Evolutionary conservation across 768 basidiomycete species (phyloP), one percentile per base, ranked within the genome.

Genomic region (Pholiota microspora): DNA sequence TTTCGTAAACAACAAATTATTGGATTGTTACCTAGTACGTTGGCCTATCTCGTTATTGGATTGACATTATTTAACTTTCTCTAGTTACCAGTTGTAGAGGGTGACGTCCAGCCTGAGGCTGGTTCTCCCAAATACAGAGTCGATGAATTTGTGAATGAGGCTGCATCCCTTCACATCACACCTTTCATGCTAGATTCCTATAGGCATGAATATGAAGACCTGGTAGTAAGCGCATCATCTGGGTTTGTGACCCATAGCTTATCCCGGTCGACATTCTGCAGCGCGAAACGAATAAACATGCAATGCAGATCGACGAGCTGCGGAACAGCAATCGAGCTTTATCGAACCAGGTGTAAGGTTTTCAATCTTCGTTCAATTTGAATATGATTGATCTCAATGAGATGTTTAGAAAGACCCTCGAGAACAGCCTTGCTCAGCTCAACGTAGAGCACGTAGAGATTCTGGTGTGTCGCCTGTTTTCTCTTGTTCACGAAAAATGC

Each of bases 111-210:
- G 45, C 51, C 56, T 15, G 66, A 63, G 25, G 64, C 64, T 12
- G 60, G 59, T 27, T 62, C 63, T 27, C 66, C 67, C 51, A 69
- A 70, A 65, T 92, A 92, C 62, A 76, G 77, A 45, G 86, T 90
- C 7, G 83, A 95, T 60, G 84, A 86, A 40, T 95, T 98, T 68
- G 88, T 98, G 4, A 79, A 84, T 53, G 94, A 98, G 63, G 89
- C 95, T 7, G 84, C 92, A 55, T 83, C 85, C 18, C 72, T 97
- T 62, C 81, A 81, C 58, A 93, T 99, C 59, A 97, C 95, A 3
- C 92, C 97, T 0, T 95, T 98, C 72, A 94, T 95, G 92, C 77
- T 98, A 35, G 96, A 98, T 64, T 79, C 84, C 16, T 96, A 92
- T 66, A 82, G 86, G 28, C 89, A 85, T 51, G 94, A 97, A 72